A percentile compares a stretch with the other conserved stretches of the same genome.
phyloP scores from a whole-genome alignment of 352 stramenopile genomes.

The Globisporangium rhizosaccharum region DNA sequence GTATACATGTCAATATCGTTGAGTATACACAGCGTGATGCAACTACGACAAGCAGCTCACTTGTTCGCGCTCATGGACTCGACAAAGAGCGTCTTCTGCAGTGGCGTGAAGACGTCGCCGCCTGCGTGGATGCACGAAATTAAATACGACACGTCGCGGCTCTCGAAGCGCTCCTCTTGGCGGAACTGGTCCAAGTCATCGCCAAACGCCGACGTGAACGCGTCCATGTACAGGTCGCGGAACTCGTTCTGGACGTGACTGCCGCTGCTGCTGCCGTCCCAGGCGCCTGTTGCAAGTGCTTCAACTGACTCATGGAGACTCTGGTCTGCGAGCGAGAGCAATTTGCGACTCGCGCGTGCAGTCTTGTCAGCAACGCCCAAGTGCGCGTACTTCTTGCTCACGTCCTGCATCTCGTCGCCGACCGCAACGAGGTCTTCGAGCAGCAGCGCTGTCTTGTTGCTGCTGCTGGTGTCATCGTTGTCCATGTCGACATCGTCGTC shows the following conservation, averaged over 20 bases:
- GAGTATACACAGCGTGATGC: no score
- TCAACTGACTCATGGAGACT: conserved; percentile 28
- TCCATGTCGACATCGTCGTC: conserved; percentile 23
- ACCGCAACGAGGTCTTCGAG: conserved; percentile 55
- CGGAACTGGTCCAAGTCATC: conserved; percentile 83
- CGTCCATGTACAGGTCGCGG: conserved; percentile 76
- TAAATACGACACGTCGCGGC: conserved; percentile 86
- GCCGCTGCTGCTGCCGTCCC: conserved; percentile 8
- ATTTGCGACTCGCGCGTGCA: conserved; percentile 39
- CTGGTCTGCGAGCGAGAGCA: conserved; percentile 43
- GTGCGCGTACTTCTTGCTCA: conserved; percentile 39
- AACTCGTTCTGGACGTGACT: conserved; percentile 46
- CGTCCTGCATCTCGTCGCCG: conserved; percentile 40
- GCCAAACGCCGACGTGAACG: conserved; percentile 79
- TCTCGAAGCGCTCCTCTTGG: conserved; percentile 83
- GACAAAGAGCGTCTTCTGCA: conserved; percentile 83
- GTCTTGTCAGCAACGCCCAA: conserved; percentile 48
- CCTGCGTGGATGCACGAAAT: conserved; percentile 83
- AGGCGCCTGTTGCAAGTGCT: conserved; percentile 12
- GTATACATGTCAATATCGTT: no score
- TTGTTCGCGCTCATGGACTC: conserved; percentile 35
- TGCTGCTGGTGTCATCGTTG: conserved; percentile 23
- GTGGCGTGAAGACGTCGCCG: conserved; percentile 71
- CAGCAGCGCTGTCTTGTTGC: conserved; percentile 36
- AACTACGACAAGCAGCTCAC: no score